Evolutionary conservation across 2,329 filamentous ascomycete genomes (phyloP).

Genomic region (Fusarium circinatum): DNA sequence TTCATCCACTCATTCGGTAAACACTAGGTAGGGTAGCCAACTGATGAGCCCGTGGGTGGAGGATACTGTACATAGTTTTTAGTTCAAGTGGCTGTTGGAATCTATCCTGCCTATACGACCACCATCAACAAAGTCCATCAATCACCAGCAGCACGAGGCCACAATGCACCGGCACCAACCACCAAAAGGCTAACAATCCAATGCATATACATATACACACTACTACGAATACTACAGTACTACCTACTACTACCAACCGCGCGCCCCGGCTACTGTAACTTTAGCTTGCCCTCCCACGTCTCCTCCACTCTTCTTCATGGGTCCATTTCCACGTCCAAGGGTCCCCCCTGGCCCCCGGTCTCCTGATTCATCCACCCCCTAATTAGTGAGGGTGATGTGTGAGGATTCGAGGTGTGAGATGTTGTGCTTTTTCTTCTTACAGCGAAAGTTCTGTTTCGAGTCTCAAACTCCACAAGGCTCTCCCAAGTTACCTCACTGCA

Average conservation of each 20-base stretch:
- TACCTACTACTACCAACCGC: constrained; percentile 28
- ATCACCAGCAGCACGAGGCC: background rate
- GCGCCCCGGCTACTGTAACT: constrained; percentile 29
- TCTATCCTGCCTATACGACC: constrained; percentile 11
- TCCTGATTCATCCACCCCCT: constrained; percentile 25
- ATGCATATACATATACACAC: background rate
- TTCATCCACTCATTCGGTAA: constrained; percentile 7
- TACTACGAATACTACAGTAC: background rate
- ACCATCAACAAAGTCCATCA: background rate
- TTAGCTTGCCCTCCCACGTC: constrained; percentile 27
- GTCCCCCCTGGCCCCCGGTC: constrained; percentile 24
- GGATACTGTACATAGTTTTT: background rate
- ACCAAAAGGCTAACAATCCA: constrained; percentile 1
- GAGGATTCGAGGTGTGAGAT: constrained; percentile 5
- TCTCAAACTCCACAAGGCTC: constrained; percentile 20
- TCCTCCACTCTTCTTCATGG: constrained; percentile 8
- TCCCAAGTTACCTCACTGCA: background rate
- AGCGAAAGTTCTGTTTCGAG: constrained; percentile 24
- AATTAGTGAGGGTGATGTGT: background rate
- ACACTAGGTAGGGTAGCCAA: background rate
- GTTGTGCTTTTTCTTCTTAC: constrained; percentile 9
- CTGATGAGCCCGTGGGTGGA: background rate
- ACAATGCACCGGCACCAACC: background rate
- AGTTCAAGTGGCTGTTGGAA: background rate
- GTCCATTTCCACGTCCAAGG: constrained; percentile 24